Evolutionary conservation across 306 rosid genomes (phyloP).

Genomic region (Prunus salicina): DNA sequence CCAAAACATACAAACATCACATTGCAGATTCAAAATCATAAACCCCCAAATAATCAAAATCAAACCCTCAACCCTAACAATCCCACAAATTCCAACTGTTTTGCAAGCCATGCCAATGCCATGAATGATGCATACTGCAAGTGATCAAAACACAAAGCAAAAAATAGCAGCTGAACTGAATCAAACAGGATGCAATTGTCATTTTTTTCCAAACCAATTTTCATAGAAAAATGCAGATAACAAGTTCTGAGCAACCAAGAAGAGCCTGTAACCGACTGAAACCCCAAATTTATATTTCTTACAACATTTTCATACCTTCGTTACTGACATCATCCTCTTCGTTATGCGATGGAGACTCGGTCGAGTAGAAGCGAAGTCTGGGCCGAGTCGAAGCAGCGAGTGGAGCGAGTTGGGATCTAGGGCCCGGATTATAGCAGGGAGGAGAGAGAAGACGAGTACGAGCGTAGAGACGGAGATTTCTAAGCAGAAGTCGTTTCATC

Average conservation of each 20-base stretch:
- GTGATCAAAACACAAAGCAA: background rate
- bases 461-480: slow-evolving; percentile 36
- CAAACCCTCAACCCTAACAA: background rate
- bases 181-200: background rate
- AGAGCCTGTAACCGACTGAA: background rate
- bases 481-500: slow-evolving; percentile 40
- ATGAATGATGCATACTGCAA: background rate
- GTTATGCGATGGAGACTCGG: slow-evolving; percentile 6
- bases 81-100: too few relatives aligned
- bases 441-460: slow-evolving; percentile 35
- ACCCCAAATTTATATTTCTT: background rate
- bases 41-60: background rate
- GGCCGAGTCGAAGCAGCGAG: slow-evolving; percentile 25
- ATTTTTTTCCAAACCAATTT: background rate
- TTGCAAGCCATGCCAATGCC: background rate
- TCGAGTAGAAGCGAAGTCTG: slow-evolving; percentile 48
- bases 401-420: slow-evolving; percentile 7
- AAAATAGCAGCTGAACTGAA: background rate
- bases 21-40: background rate
- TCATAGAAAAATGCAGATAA: background rate
- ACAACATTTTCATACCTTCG: slow-evolving; percentile 22
- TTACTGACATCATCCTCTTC: slow-evolving; percentile 18
- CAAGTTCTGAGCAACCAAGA: background rate
- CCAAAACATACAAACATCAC: background rate
- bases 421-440: background rate